Percentiles rank a stretch among this genome's conserved stretches.
These are phyloP conservation scores for Puccinia sorghi DNA, from an alignment of 1,284 basidiomycete genomes.

Conservation along the genomic window DNA sequence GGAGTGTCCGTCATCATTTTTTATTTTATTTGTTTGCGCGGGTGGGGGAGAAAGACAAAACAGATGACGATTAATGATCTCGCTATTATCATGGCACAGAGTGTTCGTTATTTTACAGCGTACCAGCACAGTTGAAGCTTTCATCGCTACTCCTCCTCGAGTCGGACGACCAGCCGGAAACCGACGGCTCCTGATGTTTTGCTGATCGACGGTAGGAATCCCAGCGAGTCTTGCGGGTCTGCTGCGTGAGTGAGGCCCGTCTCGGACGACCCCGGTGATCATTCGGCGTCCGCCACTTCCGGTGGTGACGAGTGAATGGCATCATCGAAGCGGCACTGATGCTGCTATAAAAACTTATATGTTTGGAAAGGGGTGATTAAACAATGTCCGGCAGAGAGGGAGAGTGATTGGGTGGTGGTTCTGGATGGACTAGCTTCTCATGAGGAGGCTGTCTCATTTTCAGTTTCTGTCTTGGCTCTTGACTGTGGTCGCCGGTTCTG, in stretches of 20 bases:
- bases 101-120: neutral
- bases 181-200: conserved; percentile 7
- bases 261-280: neutral
- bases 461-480: no score
- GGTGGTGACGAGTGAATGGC: neutral
- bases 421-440: neutral
- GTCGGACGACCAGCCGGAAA: neutral
- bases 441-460: no score
- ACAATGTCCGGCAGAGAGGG: neutral
- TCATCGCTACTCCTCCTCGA: conserved; percentile 22
- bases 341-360: neutral
- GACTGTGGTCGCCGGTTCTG: no score
- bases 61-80: no score
- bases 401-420: neutral
- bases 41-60: neutral
- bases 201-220: conserved; percentile 2
- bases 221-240: conserved; percentile 5
- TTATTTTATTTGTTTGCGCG: neutral
- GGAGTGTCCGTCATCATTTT: neutral
- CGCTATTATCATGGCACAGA: no score
- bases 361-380: neutral
- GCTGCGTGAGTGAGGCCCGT: neutral
- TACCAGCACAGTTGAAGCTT: conserved; percentile 40
- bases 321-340: neutral
- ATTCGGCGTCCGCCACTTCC: conserved; percentile 10